These are phyloP conservation scores for Apiosordaria backusii DNA, from an alignment of 495 filamentous ascomycete genomes.

Conservation along the genomic window DNA sequence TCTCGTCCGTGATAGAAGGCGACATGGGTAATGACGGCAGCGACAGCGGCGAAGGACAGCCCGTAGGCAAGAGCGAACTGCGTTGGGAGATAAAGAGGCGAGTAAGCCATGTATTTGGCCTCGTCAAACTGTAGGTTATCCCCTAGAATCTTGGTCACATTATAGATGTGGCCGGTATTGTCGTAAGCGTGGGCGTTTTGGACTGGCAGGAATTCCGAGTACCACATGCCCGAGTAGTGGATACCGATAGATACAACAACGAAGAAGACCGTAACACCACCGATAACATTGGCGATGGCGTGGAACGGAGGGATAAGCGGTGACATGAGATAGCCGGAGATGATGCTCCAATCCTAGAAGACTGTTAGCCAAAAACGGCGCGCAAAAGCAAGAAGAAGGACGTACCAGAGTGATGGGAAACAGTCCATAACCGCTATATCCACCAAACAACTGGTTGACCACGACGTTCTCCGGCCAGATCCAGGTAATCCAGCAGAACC, in stretches of 20 bases:
- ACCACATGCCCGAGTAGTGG: constrained; percentile 65
- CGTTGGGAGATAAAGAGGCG: constrained; percentile 59
- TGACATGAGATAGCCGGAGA: constrained; percentile 61
- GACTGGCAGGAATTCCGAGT: constrained; percentile 55
- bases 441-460: constrained; percentile 68
- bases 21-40: constrained; percentile 62
- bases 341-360: constrained; percentile 57
- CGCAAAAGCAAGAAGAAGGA: not conserved
- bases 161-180: constrained; percentile 56
- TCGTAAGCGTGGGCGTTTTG: constrained; percentile 56
- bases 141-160: constrained; percentile 51
- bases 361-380: not conserved
- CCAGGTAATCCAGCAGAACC: constrained; percentile 62
- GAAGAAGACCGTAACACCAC: constrained; percentile 53
- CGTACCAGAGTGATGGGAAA: constrained; percentile 51
- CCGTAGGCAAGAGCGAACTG: constrained; percentile 63
- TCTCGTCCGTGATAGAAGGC: constrained; percentile 61
- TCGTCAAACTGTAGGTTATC: constrained; percentile 49
- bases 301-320: constrained; percentile 69
- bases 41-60: constrained; percentile 64
- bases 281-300: constrained; percentile 57
- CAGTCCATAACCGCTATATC: constrained; percentile 57
- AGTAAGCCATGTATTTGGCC: constrained; percentile 54
- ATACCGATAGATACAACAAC: constrained; percentile 50
- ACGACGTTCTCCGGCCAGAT: constrained; percentile 59